phyloP scores from a whole-genome alignment of 108 stramenopile species.

The Craspedostauros australis region DNA sequence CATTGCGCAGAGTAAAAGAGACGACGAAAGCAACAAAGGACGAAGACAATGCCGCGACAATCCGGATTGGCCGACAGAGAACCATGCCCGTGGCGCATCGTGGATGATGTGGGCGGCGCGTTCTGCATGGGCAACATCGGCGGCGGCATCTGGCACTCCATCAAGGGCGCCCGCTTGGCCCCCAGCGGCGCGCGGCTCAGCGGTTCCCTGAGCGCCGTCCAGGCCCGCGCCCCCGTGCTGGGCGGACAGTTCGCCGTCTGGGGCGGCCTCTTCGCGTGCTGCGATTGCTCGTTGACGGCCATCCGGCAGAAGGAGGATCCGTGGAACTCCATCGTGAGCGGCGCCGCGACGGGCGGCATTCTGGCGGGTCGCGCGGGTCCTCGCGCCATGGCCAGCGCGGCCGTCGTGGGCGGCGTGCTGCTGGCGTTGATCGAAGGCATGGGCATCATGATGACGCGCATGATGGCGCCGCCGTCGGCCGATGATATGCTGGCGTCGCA shows the following conservation, averaged over 20 bases:
- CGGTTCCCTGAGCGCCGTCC: constrained; percentile 75
- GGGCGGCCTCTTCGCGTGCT: constrained; percentile 96
- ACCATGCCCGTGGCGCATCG: constrained; percentile 96
- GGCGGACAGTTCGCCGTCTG: constrained; percentile 94
- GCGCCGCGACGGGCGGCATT: constrained; percentile 92
- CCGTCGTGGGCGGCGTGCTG: constrained; percentile 90
- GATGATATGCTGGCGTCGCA: constrained; percentile 44
- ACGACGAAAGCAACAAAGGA: too few relatives aligned
- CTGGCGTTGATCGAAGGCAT: constrained; percentile 97
- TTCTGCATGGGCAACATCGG: constrained; percentile 94
- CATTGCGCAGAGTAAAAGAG: too few relatives aligned
- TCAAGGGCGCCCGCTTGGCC: constrained; percentile 83
- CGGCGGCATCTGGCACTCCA: constrained; percentile 88
- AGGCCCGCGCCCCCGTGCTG: constrained; percentile 89
- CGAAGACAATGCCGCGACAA: constrained; percentile 37
- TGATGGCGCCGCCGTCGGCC: constrained; percentile 40
- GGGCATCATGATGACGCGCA: constrained; percentile 77
- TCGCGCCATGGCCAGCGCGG: constrained; percentile 89
- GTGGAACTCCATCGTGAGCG: constrained; percentile 96
- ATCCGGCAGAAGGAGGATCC: constrained; percentile 98
- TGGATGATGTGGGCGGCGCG: constrained; percentile 97
- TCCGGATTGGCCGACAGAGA: constrained; percentile 86
- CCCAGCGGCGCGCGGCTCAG: constrained; percentile 61
- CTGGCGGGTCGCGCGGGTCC: constrained; percentile 95
- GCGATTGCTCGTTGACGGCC: constrained; percentile 90